Percentiles rank a stretch among this genome's conserved stretches.
These are phyloP conservation scores for Eucalyptus sideroxylon DNA, from an alignment of 345 rosid species.

Conservation along the genomic window DNA sequence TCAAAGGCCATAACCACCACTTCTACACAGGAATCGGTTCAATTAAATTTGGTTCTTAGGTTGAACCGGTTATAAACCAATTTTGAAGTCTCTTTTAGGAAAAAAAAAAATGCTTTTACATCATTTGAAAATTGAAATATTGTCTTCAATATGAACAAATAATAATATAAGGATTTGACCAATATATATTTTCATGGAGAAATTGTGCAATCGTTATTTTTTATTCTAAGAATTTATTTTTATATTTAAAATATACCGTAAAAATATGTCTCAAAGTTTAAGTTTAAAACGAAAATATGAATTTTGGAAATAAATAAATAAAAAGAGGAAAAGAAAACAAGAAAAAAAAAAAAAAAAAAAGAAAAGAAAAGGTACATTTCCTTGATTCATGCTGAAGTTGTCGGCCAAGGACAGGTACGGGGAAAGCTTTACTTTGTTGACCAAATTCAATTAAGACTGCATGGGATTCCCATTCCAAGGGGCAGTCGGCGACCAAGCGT, in stretches of 20 bases:
- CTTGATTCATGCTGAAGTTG: background rate
- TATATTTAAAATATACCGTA: background rate
- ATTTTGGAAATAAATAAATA: background rate
- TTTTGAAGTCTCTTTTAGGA: background rate
- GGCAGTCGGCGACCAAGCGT: background rate
- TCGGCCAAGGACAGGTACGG: background rate
- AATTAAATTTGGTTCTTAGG: background rate
- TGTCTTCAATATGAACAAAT: background rate
- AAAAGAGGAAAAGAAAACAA: background rate
- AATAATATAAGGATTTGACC: background rate
- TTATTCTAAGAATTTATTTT: background rate
- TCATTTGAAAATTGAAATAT: background rate
- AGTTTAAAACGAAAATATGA: too few relatives aligned
- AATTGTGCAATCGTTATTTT: background rate
- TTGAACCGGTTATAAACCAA: background rate
- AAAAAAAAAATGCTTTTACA: background rate
- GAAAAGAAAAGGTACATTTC: background rate
- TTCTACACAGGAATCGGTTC: background rate
- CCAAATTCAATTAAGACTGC: background rate
- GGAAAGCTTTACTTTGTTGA: background rate
- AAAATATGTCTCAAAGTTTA: too few relatives aligned
- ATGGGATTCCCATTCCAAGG: background rate
- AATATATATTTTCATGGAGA: background rate
- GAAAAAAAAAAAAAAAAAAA: rapidly evolving
- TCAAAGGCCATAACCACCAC: background rate